Base-by-base conservation (phyloP, 202 grass and related monocot genomes). In the Panicum hallii region DNA sequence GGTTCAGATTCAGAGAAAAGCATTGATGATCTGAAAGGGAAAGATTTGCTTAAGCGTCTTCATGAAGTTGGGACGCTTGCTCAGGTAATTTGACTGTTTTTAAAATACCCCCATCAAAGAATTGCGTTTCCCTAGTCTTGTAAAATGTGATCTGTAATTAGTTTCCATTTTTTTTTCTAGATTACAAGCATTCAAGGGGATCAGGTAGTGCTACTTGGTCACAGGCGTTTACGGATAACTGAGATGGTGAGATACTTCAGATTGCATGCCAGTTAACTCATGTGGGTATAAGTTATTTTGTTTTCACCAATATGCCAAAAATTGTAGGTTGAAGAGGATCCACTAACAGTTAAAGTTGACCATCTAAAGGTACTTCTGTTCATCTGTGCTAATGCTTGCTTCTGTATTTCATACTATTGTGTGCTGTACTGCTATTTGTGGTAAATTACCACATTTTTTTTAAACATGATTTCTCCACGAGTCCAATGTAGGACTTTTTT, bases 121-220 rank as follows among this genome's bases (percentile, higher is more conserved):
- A 62, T 48, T 68, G 43, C 79, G 45, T 41, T 78, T 86, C 58
- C 63, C 82, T 23, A 19, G 64, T 91, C 45, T 75, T 83, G 66
- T 22, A 15, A 17, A 60, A 23, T 45, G 22, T 81, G 49, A 13
- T 44, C 69, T 63, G 11, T 82, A 79, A 76, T 47, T 32, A 69
- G 63, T 42, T 86, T 81, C 86, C 20, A 30, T 74, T 71, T 83
- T 82, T 80, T 60, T 32, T 32, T 32, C 32, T 89, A 96, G 97
- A 94, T 99, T 87, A 94, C 93, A 79, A 99, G 86, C 71, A 94
- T 99, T 82, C 88, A 93, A 83, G 91, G 93, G 54, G 97, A 99
- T 88, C 93, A 99, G 77, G 88, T 96, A 68, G 91, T 96, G 57
- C 79, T 99, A 64, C 40, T 99, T 90, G 97, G 97, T 68, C 84